A percentile compares a stretch with the other conserved stretches of the same genome.
phyloP scores from a whole-genome alignment of 805 yeast species.

The Candida ipomoeae region DNA sequence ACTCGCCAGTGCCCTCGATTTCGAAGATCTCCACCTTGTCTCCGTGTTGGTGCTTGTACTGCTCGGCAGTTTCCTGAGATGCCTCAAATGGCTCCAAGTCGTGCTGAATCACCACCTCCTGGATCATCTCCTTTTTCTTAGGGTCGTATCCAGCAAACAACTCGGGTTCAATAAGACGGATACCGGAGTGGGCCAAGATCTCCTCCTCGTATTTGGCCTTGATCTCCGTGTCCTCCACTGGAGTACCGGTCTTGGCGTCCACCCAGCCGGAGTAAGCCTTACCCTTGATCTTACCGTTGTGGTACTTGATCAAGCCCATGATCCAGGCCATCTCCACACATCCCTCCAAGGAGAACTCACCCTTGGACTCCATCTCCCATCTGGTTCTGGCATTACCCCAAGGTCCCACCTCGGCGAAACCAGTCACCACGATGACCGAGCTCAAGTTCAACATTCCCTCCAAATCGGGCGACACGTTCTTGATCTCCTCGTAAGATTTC shows the following conservation, averaged over 20 bases:
- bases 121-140: conserved; percentile 84
- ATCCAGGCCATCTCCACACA: conserved; percentile 99
- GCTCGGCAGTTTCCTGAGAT: conserved; percentile 91
- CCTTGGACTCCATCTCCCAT: conserved; percentile 98
- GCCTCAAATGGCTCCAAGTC: conserved; percentile 95
- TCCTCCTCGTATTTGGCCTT: conserved; percentile 87
- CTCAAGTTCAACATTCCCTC: conserved; percentile 92
- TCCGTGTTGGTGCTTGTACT: conserved; percentile 90
- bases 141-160: conserved; percentile 93
- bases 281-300: conserved; percentile 85
- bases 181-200: conserved; percentile 92
- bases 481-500: conserved; percentile 71
- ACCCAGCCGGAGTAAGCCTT: conserved; percentile 96
- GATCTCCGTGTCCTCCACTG: conserved; percentile 92
- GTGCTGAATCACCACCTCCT: conserved; percentile 94
- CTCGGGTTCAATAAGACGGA: conserved; percentile 94
- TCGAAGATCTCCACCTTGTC: conserved; percentile 90
- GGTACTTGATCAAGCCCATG: conserved; percentile 96
- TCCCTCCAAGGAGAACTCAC: conserved; percentile 95
- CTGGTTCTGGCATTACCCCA: conserved; percentile 99
- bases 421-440: conserved; percentile 90
- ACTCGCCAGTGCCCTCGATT: conserved; percentile 86
- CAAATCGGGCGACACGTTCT: conserved; percentile 63
- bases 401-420: conserved; percentile 98
- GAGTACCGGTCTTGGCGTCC: conserved; percentile 86